Percentiles rank a stretch among this genome's conserved stretches.
Evolutionary conservation across 805 yeast species (phyloP).

Genomic region (Metschnikowia sp.): DNA sequence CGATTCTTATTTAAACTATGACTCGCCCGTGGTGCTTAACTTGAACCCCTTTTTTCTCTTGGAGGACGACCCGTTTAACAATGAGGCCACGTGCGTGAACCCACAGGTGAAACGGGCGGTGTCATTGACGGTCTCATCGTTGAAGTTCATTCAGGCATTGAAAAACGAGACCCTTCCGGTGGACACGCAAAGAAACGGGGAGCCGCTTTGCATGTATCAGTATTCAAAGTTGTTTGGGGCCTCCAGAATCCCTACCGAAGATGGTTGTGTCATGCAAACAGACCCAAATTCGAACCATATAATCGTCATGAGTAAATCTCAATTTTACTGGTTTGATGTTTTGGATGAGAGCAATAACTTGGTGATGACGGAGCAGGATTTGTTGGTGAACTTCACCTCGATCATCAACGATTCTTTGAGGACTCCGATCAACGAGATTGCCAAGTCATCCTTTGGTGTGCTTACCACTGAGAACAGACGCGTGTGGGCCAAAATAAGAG

Average conservation of each 20-base stretch:
- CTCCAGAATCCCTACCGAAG: conserved; percentile 74
- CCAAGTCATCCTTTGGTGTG: conserved; percentile 81
- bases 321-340: conserved; percentile 94
- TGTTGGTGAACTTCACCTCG: conserved; percentile 69
- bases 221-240: conserved; percentile 84
- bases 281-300: conserved; percentile 75
- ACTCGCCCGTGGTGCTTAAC: conserved; percentile 87
- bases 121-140: conserved; percentile 67
- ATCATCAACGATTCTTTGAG: conserved; percentile 69
- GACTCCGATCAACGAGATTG: conserved; percentile 54
- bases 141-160: conserved; percentile 76
- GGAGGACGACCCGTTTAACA: conserved; percentile 86
- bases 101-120: conserved; percentile 80
- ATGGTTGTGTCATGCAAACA: conserved; percentile 83
- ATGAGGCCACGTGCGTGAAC: conserved; percentile 41
- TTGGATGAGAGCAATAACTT: conserved; percentile 69
- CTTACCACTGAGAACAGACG: conserved; percentile 87
- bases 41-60: conserved; percentile 85
- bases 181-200: conserved; percentile 60
- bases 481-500: conserved; percentile 78
- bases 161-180: conserved; percentile 71
- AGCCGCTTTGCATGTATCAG: conserved; percentile 85
- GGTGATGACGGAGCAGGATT: conserved; percentile 69
- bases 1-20: conserved; percentile 83
- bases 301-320: conserved; percentile 78